These are phyloP conservation scores for Bisporella sp. DNA, from an alignment of 2,329 filamentous ascomycete species.

Conservation along the genomic window DNA sequence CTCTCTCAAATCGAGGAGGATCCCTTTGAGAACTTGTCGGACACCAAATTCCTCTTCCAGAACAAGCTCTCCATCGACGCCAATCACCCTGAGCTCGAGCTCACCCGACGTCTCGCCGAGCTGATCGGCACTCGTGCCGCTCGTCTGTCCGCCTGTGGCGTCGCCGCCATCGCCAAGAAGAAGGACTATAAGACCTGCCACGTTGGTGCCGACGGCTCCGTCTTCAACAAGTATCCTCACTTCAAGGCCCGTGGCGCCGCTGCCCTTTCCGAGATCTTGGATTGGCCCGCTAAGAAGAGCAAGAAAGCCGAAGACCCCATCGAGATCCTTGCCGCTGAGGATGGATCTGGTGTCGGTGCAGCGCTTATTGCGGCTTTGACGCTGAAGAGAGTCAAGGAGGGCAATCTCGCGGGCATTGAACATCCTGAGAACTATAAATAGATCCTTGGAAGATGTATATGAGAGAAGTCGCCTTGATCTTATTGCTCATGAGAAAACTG, in stretches of 20 bases:
- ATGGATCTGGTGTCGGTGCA: constrained; percentile 94
- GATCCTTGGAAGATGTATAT: background rate
- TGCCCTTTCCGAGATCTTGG: constrained; percentile 89
- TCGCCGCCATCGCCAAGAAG: constrained; percentile 95
- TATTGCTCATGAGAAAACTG: too few relatives aligned
- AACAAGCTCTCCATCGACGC: constrained; percentile 65
- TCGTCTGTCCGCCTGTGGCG: constrained; percentile 86
- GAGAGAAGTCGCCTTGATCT: too few relatives aligned
- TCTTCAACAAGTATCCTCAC: constrained; percentile 99
- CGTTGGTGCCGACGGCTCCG: constrained; percentile 92
- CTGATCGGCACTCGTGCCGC: constrained; percentile 92
- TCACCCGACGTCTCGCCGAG: constrained; percentile 83
- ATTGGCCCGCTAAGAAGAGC: constrained; percentile 72
- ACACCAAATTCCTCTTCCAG: constrained; percentile 77
- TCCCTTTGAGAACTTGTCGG: constrained; percentile 88
- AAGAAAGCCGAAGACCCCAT: constrained; percentile 77
- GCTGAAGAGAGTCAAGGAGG: constrained; percentile 55
- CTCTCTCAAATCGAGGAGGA: constrained; percentile 91
- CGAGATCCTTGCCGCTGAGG: constrained; percentile 82
- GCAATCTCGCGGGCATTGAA: constrained; percentile 57
- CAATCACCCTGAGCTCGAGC: constrained; percentile 74
- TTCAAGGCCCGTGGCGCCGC: constrained; percentile 90
- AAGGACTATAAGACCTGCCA: constrained; percentile 84
- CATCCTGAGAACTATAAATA: constrained; percentile 56
- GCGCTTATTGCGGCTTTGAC: constrained; percentile 80